phyloP scores from a whole-genome alignment of 805 yeast species.

The Saturnispora serradocipensis region DNA sequence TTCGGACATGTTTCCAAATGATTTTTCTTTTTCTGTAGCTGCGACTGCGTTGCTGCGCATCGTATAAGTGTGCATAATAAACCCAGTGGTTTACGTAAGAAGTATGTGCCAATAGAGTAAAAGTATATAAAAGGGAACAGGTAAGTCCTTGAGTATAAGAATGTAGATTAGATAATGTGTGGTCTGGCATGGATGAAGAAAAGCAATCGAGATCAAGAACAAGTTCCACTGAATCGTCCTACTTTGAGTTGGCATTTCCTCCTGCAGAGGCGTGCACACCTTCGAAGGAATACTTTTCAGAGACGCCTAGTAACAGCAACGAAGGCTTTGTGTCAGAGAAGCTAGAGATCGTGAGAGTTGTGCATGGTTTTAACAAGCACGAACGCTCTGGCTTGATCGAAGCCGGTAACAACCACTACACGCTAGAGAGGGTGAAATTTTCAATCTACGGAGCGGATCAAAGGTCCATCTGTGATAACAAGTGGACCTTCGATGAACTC shows the following conservation, averaged over 20 bases:
- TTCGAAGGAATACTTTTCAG: neutral
- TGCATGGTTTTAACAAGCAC: neutral
- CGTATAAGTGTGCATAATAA: neutral
- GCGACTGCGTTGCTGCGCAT: neutral
- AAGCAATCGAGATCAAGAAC: neutral
- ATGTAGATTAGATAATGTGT: neutral
- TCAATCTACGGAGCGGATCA: neutral
- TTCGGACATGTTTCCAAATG: neutral
- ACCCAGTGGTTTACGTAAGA: neutral
- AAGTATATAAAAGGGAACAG: neutral
- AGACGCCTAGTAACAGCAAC: neutral
- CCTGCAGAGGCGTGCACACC: slow-evolving; percentile 7
- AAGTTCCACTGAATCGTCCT: neutral
- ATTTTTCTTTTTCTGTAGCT: neutral
- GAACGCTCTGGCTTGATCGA: neutral
- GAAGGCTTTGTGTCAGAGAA: neutral
- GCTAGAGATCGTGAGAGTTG: neutral
- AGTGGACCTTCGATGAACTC: neutral
- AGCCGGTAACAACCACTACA: neutral
- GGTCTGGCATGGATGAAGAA: neutral
- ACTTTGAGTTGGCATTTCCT: neutral
- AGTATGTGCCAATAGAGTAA: neutral
- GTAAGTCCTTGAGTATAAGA: neutral
- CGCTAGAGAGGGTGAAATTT: neutral
- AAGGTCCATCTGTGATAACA: neutral